Base-by-base conservation (phyloP, 108 stramenopile genomes). In the Cylindrotheca closterium region DNA sequence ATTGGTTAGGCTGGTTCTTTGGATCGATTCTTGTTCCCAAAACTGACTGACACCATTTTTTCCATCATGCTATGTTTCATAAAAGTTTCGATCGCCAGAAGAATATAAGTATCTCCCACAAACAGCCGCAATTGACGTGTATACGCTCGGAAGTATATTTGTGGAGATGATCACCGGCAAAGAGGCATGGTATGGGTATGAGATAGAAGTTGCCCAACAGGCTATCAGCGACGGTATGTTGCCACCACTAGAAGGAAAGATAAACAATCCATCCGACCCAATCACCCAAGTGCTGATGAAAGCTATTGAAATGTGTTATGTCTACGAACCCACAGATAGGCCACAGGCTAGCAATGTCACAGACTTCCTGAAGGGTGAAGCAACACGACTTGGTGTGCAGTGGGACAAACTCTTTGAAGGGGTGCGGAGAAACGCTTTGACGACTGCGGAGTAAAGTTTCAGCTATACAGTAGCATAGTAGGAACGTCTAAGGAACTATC, bases 81-180 rank as follows among this genome's bases (percentile, higher is more conserved):
- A n/a, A 22, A 73, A 51, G 19, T 51, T 57, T 23, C 47, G 66
- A 15, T 65, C 84, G 47, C 88, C 88, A 10, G 88, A 89, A 65
- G 88, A 89, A 55, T 89, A 86, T 58, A 32, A 25, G 18, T 82
- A 82, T 31, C 55, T 80, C 48, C 63, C 27, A 25, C 68, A 88
- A 69, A 71, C 78, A 3, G 87, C 83, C 63, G 83, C 75, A 68
- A 42, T 88, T 7, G 90, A 91, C 65, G 60, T 91, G 1, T 91
- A 79, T 72, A 75, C 75, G 28, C 60, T 91, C 60, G 90, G 90
- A 27, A 91, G 86, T 48, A 73, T 84, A 8, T 79, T 91, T 45
- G 86, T 83, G 49, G 26, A 48, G 0, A 29, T 91, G 1, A 29
- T 91, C 3, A 80, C 86, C 28, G 79, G 75, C 27, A 56, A 33